These are phyloP conservation scores for Hepatocystis sp. DNA, from an alignment of 169 alveolate genomes.

Conservation along the genomic window DNA sequence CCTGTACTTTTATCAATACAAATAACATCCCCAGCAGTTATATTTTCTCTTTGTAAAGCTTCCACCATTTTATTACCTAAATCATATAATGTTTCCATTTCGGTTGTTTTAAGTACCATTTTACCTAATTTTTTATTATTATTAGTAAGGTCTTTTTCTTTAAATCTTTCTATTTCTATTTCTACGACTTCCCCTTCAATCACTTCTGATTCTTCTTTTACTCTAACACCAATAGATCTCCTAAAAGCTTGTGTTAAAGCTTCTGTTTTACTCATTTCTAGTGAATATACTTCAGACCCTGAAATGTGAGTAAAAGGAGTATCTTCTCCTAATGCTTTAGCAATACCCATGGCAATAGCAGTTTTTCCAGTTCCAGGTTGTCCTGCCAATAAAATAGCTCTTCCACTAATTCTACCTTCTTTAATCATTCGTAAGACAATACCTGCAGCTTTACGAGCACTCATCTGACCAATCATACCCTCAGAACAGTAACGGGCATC, in stretches of 20 bases:
- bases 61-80: slow-evolving; percentile 96
- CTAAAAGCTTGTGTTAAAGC: slow-evolving; percentile 96
- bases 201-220: slow-evolving; percentile 98
- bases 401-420: slow-evolving; percentile 98
- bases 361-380: slow-evolving; percentile 99
- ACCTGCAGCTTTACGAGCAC: slow-evolving; percentile 98
- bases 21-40: slow-evolving; percentile 95
- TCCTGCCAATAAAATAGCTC: slow-evolving; percentile 98
- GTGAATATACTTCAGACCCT: slow-evolving; percentile 98
- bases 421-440: slow-evolving; percentile 96
- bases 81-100: slow-evolving; percentile 98
- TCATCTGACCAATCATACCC: slow-evolving; percentile 96
- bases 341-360: slow-evolving; percentile 99
- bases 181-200: slow-evolving; percentile 99
- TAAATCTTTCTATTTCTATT: slow-evolving; percentile 94
- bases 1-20: slow-evolving; percentile 98
- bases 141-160: slow-evolving; percentile 77
- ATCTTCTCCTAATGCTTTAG: slow-evolving; percentile 96
- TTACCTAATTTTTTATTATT: slow-evolving; percentile 90
- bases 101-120: slow-evolving; percentile 98
- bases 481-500: slow-evolving; percentile 96
- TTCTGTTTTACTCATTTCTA: slow-evolving; percentile 99
- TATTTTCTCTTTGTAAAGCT: slow-evolving; percentile 87
- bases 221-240: slow-evolving; percentile 98
- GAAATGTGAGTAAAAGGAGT: slow-evolving; percentile 98